A percentile compares a stretch with the other conserved stretches of the same genome.
Conservation (phyloP, 208 protist genomes). For the Acanthamoeba triangularis region DNA sequence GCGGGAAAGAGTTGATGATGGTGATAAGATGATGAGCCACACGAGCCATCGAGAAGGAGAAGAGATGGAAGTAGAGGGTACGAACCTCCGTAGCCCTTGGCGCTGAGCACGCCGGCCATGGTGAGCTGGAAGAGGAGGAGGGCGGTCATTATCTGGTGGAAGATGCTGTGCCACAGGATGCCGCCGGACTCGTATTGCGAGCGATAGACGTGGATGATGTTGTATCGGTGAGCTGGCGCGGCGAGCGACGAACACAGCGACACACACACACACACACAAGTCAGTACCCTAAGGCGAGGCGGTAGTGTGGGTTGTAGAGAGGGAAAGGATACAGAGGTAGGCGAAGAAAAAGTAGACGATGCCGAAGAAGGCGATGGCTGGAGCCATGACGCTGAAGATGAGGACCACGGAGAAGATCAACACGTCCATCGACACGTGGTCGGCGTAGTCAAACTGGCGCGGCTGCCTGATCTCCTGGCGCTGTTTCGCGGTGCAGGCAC, state of each 20-base stretch:
- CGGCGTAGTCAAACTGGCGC: slow-evolving; percentile 50
- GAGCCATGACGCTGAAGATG: slow-evolving; percentile 66
- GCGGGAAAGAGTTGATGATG: background rate
- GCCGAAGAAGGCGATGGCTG: slow-evolving; percentile 44
- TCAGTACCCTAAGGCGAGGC: background rate
- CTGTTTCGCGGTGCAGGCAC: background rate
- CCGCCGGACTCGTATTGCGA: slow-evolving; percentile 36
- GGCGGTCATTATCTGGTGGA: slow-evolving; percentile 37
- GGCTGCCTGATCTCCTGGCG: slow-evolving; percentile 7
- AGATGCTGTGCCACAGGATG: slow-evolving; percentile 34
- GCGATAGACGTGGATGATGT: slow-evolving; percentile 64
- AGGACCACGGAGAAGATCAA: slow-evolving; percentile 57
- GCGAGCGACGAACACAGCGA: too few relatives aligned
- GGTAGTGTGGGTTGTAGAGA: too few relatives aligned
- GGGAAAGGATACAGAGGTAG: background rate
- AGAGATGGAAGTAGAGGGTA: background rate
- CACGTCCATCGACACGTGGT: slow-evolving; percentile 26
- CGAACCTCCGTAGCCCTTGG: slow-evolving; percentile 57
- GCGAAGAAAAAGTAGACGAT: slow-evolving; percentile 58
- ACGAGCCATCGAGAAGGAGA: background rate
- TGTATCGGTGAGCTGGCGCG: slow-evolving; percentile 43
- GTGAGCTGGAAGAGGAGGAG: slow-evolving; percentile 65
- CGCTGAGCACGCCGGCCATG: slow-evolving; percentile 53
- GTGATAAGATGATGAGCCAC: background rate
- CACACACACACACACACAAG: background rate